Evolutionary conservation across 139 green algal genomes (phyloP).

Genomic region (Micromonas commoda): DNA sequence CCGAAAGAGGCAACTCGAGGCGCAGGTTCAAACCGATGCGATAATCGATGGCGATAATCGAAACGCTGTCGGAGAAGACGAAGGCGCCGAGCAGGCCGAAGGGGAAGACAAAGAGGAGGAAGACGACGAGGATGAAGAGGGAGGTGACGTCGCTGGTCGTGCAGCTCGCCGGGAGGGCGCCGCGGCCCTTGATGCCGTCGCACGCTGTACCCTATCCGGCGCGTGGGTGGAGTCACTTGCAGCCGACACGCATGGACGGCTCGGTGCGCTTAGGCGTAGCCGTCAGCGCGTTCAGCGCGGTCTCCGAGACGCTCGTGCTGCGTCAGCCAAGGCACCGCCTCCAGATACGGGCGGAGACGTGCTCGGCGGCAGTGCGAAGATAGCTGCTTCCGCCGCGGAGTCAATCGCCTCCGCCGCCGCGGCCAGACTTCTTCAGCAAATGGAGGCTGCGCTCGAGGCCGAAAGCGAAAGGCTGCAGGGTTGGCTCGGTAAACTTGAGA

Average conservation of each 20-base stretch:
- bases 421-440: neutral
- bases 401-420: neutral
- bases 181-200: neutral
- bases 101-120: neutral
- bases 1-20: neutral
- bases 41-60: too few relatives aligned
- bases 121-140: neutral
- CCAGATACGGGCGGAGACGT: too few relatives aligned
- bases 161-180: neutral
- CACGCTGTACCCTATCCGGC: neutral
- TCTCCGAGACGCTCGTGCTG: neutral
- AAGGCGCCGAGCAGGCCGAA: neutral
- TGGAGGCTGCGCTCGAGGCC: neutral
- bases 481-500: neutral
- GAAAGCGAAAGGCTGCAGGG: neutral
- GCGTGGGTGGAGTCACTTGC: conserved; percentile 12
- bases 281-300: conserved; percentile 18
- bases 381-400: neutral
- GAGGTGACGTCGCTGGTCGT: neutral
- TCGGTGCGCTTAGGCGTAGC: neutral
- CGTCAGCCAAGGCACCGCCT: neutral
- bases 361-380: too few relatives aligned
- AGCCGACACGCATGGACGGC: conserved; percentile 23
- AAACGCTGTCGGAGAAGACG: too few relatives aligned
- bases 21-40: too few relatives aligned